These are phyloP conservation scores for Erythrophleum fordii DNA, from an alignment of 306 rosid species.

Conservation along the genomic window DNA sequence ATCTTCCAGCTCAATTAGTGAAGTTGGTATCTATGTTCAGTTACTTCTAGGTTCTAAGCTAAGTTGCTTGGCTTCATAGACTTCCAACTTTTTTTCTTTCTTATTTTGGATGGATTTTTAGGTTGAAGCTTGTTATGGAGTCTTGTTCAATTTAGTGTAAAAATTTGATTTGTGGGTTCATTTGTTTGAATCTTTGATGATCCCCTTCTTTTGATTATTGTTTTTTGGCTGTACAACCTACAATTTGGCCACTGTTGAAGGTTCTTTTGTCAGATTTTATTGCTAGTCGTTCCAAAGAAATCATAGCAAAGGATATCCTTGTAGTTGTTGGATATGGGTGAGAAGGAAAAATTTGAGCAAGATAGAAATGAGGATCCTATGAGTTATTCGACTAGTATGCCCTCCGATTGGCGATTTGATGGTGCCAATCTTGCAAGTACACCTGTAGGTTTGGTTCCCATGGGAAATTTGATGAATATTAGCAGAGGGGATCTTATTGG, in stretches of 20 bases:
- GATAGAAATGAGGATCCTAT: constrained; percentile 72
- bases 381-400: constrained; percentile 61
- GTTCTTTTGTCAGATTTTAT: constrained; percentile 28
- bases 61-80: neutral
- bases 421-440: constrained; percentile 58
- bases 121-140: constrained; percentile 32
- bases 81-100: neutral
- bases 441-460: constrained; percentile 56
- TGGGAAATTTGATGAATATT: constrained; percentile 53
- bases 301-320: constrained; percentile 32
- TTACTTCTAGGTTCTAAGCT: constrained; percentile 13
- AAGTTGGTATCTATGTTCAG: constrained; percentile 27
- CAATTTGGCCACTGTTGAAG: constrained; percentile 44
- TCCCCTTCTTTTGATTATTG: constrained; percentile 1
- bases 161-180: neutral
- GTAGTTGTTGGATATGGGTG: constrained; percentile 74
- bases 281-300: constrained; percentile 30
- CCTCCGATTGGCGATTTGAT: constrained; percentile 79
- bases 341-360: constrained; percentile 66
- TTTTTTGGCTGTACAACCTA: constrained; percentile 23
- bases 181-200: constrained; percentile 24
- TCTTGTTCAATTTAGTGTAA: constrained; percentile 1
- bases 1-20: constrained; percentile 42
- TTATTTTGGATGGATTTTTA: neutral
- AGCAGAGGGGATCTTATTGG: constrained; percentile 65